Percentiles rank a stretch among this genome's conserved stretches.
These are phyloP conservation scores for Aeschynomene evenia DNA, from an alignment of 306 rosid species.

Conservation along the genomic window DNA sequence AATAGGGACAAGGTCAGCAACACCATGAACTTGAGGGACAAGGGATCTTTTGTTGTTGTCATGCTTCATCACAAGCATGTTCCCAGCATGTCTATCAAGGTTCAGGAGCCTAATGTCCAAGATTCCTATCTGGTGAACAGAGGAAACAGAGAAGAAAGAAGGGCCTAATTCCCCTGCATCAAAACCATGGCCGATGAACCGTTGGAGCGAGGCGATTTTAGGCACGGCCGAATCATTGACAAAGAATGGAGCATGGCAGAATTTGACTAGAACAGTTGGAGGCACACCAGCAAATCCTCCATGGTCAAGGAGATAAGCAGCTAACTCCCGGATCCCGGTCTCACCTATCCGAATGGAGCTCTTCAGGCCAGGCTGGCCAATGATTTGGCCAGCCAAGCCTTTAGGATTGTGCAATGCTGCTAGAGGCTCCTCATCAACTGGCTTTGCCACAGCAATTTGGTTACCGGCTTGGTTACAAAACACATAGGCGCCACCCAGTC, in stretches of 20 bases:
- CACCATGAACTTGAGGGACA: constrained; percentile 30
- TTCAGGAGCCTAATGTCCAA: constrained; percentile 71
- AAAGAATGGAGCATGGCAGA: constrained; percentile 62
- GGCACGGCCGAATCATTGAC: constrained; percentile 34
- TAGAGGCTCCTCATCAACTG: constrained; percentile 80
- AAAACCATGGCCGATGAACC: constrained; percentile 73
- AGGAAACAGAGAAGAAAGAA: constrained; percentile 65
- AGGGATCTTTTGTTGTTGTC: constrained; percentile 10
- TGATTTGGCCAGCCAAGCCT: constrained; percentile 55
- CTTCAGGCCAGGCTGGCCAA: constrained; percentile 78
- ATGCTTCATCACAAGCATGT: constrained; percentile 71
- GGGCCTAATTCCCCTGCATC: constrained; percentile 92
- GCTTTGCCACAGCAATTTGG: constrained; percentile 85
- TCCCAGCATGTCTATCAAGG: constrained; percentile 94
- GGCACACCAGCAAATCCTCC: constrained; percentile 86
- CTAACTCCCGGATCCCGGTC: constrained; percentile 78
- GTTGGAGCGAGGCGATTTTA: constrained; percentile 85
- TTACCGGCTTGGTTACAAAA: constrained; percentile 57
- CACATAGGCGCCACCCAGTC: constrained; percentile 81
- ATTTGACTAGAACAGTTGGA: constrained; percentile 85
- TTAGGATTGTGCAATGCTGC: constrained; percentile 80
- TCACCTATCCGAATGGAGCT: constrained; percentile 77
- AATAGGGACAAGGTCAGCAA: constrained; percentile 75
- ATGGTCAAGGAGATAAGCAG: constrained; percentile 93
- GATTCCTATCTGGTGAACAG: constrained; percentile 81